Conservation (phyloP, 1,139 yeast species). For the Hemisphaericaspora xylofermentans region DNA sequence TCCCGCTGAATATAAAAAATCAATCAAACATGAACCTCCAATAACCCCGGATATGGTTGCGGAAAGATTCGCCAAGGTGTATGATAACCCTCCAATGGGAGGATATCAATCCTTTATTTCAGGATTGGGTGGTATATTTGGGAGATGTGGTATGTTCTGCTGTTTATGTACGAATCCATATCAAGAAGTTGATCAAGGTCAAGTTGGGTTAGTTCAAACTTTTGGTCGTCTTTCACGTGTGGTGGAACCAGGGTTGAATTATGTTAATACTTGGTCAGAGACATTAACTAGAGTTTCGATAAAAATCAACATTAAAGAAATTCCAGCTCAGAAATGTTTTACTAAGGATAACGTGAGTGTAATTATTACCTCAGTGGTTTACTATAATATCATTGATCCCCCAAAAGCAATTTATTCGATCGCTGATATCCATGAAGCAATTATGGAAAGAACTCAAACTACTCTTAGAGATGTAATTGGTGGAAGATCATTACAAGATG, state of each 20-base stretch:
- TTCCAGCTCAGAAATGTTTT: conserved; percentile 67
- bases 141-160: conserved; percentile 60
- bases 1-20: conserved; percentile 15
- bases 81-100: conserved; percentile 37
- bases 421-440: conserved; percentile 55
- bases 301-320: conserved; percentile 60
- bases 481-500: conserved; percentile 65
- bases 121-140: conserved; percentile 48
- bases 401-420: conserved; percentile 67
- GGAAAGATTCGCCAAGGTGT: conserved; percentile 36
- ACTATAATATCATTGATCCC: conserved; percentile 68
- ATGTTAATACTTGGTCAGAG: conserved; percentile 67
- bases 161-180: conserved; percentile 64
- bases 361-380: conserved; percentile 62
- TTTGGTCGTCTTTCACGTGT: conserved; percentile 69
- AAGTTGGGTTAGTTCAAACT: conserved; percentile 66
- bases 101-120: conserved; percentile 43
- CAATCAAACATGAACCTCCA: conserved; percentile 24
- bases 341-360: conserved; percentile 71
- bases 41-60: conserved; percentile 32
- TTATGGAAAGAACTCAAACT: conserved; percentile 70
- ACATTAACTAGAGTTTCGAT: conserved; percentile 52
- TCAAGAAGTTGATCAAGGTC: conserved; percentile 62
- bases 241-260: conserved; percentile 69
- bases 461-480: conserved; percentile 76